These are phyloP conservation scores for Allium cepa DNA, from an alignment of 106 monocot species.

Conservation along the genomic window DNA sequence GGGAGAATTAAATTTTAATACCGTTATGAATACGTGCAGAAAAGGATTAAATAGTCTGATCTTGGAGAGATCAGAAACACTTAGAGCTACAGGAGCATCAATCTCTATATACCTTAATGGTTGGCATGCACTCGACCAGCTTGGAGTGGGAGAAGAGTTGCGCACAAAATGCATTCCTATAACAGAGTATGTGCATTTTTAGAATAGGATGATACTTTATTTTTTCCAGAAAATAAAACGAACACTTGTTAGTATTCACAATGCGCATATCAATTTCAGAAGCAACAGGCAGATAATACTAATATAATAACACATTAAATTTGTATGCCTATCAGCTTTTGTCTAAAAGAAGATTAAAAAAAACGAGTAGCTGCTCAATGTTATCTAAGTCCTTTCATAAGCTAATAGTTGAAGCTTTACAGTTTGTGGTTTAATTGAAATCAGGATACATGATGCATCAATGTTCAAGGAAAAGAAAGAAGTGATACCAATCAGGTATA, in stretches of 20 bases:
- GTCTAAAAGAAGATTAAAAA: too few relatives aligned
- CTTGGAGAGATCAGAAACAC: conserved; percentile 23
- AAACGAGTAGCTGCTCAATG: too few relatives aligned
- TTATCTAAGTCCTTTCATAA: too few relatives aligned
- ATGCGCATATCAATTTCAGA: background rate
- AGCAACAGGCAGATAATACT: background rate
- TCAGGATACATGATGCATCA: too few relatives aligned
- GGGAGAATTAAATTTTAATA: too few relatives aligned
- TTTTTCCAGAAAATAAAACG: too few relatives aligned
- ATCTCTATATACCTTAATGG: conserved; percentile 35
- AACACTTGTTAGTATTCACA: background rate
- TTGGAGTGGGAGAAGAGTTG: conserved; percentile 26
- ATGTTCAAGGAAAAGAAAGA: too few relatives aligned
- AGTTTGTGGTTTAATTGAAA: too few relatives aligned
- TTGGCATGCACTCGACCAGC: conserved; percentile 51
- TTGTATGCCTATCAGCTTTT: too few relatives aligned
- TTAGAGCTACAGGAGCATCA: conserved; percentile 20
- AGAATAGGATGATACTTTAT: too few relatives aligned
- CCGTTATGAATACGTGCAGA: conserved; percentile 17
- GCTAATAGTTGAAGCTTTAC: too few relatives aligned
- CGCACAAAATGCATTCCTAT: conserved; percentile 18
- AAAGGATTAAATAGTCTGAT: conserved; percentile 40
- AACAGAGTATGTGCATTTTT: conserved; percentile 18
- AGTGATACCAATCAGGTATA: too few relatives aligned
- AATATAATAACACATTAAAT: background rate